phyloP scores from a whole-genome alignment of 176 grass and related monocot species.

The Eremochloa ophiuroides region DNA sequence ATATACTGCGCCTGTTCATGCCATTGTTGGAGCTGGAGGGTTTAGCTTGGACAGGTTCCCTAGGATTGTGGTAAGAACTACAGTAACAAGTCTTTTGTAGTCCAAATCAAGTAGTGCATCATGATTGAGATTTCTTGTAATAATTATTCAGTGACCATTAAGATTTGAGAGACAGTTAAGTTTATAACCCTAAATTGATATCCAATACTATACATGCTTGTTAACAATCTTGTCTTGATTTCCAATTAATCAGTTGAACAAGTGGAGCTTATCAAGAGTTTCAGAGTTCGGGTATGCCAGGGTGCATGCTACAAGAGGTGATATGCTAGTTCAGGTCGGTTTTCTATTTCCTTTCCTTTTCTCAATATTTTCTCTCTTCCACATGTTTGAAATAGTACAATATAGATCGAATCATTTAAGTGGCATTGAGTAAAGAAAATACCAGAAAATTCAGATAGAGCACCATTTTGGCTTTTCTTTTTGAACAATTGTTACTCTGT shows the following conservation, averaged over 20 bases:
- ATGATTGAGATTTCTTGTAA: neutral
- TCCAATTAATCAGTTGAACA: constrained; percentile 28
- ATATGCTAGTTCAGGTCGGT: constrained; percentile 57
- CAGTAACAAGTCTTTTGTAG: neutral
- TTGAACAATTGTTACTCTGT: constrained; percentile 6
- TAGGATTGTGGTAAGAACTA: constrained; percentile 34
- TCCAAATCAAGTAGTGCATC: neutral
- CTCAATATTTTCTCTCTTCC: neutral
- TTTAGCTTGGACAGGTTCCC: constrained; percentile 67
- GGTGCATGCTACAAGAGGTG: constrained; percentile 44
- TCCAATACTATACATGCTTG: neutral
- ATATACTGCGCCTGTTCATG: constrained; percentile 71
- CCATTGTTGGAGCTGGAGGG: constrained; percentile 62
- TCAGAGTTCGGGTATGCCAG: constrained; percentile 71
- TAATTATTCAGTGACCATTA: neutral
- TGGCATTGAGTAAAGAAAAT: neutral
- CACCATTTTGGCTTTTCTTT: neutral
- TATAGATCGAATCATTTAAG: neutral
- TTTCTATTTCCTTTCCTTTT: neutral
- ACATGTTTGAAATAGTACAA: neutral
- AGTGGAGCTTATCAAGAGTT: constrained; percentile 67
- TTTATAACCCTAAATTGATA: neutral
- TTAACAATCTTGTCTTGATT: constrained; percentile 13
- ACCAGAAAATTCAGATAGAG: neutral
- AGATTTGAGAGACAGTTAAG: neutral